These are phyloP conservation scores for Sergeia podlipaevii DNA, from an alignment of 208 protist genomes.

Conservation along the genomic window DNA sequence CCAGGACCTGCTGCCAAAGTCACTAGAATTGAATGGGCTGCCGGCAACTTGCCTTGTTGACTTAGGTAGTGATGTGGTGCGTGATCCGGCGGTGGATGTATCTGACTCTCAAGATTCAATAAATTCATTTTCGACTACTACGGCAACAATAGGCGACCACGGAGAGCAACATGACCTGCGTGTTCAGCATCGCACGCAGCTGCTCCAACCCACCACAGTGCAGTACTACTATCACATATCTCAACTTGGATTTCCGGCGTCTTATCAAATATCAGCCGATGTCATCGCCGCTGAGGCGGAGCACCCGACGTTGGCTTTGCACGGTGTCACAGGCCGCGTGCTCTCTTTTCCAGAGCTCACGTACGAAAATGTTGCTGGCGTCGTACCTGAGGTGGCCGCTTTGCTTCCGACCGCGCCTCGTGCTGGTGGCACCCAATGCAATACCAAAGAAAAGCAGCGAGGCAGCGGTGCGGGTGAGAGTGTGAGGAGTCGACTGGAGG, in stretches of 20 bases:
- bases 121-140: too few relatives aligned
- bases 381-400: slow-evolving; percentile 6
- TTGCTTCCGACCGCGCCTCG: background rate
- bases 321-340: slow-evolving; percentile 42
- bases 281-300: slow-evolving; percentile 39
- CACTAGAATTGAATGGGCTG: too few relatives aligned
- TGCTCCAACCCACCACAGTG: too few relatives aligned
- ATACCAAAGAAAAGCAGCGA: background rate
- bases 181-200: too few relatives aligned
- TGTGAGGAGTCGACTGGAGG: background rate
- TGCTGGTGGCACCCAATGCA: background rate
- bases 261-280: slow-evolving; percentile 28
- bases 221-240: slow-evolving; percentile 77
- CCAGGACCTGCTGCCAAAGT: too few relatives aligned
- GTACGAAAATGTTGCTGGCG: slow-evolving; percentile 20
- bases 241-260: slow-evolving; percentile 45
- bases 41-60: too few relatives aligned
- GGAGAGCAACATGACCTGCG: too few relatives aligned
- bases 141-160: too few relatives aligned
- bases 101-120: too few relatives aligned
- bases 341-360: slow-evolving; percentile 26
- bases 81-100: too few relatives aligned
- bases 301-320: slow-evolving; percentile 27
- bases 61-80: too few relatives aligned
- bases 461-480: background rate